A percentile compares a stretch with the other conserved stretches of the same genome.
Evolutionary conservation across 768 basidiomycete species (phyloP).

Genomic region (Leccinum olivaceopallidum): DNA sequence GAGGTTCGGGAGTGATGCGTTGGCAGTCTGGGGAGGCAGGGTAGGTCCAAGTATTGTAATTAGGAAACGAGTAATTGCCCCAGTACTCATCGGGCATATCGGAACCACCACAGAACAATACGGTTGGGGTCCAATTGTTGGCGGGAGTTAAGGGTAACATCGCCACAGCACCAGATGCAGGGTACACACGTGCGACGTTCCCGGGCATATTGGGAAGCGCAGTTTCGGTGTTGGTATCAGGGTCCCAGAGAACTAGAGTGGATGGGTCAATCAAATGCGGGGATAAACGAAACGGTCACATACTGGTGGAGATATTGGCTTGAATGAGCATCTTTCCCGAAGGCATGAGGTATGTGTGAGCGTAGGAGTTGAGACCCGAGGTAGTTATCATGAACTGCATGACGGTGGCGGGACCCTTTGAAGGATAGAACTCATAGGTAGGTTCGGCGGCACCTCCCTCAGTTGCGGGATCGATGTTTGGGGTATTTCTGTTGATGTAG

Average conservation of each 20-base stretch:
- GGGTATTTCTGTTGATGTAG: slow-evolving; percentile 75
- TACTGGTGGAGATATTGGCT: slow-evolving; percentile 55
- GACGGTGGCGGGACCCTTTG: slow-evolving; percentile 47
- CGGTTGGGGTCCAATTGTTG: slow-evolving; percentile 83
- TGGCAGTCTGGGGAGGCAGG: slow-evolving; percentile 77
- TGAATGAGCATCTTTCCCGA: slow-evolving; percentile 82
- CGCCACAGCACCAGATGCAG: slow-evolving; percentile 85
- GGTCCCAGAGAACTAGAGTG: slow-evolving; percentile 50
- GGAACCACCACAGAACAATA: slow-evolving; percentile 91
- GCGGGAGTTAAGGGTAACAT: slow-evolving; percentile 91
- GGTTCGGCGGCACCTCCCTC: slow-evolving; percentile 77
- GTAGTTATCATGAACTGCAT: slow-evolving; percentile 72
- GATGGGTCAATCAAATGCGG: background rate
- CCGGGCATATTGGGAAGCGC: slow-evolving; percentile 71
- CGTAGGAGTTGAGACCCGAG: slow-evolving; percentile 77
- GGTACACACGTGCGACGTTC: slow-evolving; percentile 78
- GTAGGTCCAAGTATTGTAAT: slow-evolving; percentile 71
- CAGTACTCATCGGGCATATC: slow-evolving; percentile 73
- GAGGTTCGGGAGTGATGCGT: slow-evolving; percentile 84
- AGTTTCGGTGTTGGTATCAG: slow-evolving; percentile 55
- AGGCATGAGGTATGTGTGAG: slow-evolving; percentile 71
- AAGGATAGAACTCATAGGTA: slow-evolving; percentile 82
- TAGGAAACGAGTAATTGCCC: slow-evolving; percentile 76
- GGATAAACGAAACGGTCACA: background rate
- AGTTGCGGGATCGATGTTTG: slow-evolving; percentile 60